These are phyloP conservation scores for Diplodia intermedia DNA, from an alignment of 2,329 filamentous ascomycete genomes.

Conservation along the genomic window DNA sequence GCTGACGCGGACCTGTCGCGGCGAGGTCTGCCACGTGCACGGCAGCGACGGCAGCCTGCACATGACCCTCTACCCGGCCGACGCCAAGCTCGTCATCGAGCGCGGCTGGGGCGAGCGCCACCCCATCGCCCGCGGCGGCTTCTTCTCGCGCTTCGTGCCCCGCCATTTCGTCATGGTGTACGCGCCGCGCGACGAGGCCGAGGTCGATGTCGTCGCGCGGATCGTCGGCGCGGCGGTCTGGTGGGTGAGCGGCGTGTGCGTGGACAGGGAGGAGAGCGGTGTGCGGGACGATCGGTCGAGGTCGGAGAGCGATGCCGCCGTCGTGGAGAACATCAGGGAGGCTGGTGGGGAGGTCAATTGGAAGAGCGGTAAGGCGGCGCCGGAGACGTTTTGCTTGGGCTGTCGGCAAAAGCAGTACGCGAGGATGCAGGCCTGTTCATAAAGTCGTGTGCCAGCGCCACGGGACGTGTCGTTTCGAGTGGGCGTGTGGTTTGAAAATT, in stretches of 20 bases:
- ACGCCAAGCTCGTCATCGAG: slow-evolving; percentile 73
- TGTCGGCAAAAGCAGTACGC: slow-evolving; percentile 26
- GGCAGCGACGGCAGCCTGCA: slow-evolving; percentile 78
- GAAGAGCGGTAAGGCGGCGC: neutral
- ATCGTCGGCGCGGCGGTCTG: slow-evolving; percentile 79
- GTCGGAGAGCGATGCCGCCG: slow-evolving; percentile 33
- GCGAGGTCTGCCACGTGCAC: slow-evolving; percentile 85
- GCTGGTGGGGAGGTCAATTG: slow-evolving; percentile 1
- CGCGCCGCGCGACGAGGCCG: slow-evolving; percentile 72
- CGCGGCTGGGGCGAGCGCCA: slow-evolving; percentile 80
- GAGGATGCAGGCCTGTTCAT: slow-evolving; percentile 12
- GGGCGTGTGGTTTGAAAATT: neutral
- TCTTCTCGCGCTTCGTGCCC: slow-evolving; percentile 72
- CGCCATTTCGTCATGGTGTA: slow-evolving; percentile 82
- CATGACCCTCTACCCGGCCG: slow-evolving; percentile 78
- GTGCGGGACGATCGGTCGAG: slow-evolving; percentile 36
- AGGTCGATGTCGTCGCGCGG: slow-evolving; percentile 70
- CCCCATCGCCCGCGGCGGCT: slow-evolving; percentile 70
- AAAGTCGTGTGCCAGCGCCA: neutral
- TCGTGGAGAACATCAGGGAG: slow-evolving; percentile 1
- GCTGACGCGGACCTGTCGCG: slow-evolving; percentile 73
- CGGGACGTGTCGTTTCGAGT: neutral
- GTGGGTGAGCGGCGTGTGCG: slow-evolving; percentile 60
- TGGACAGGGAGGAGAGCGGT: slow-evolving; percentile 37
- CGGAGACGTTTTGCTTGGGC: slow-evolving; percentile 24